Base-by-base conservation (phyloP, 169 alveolate genomes). In the Babesia bovis region DNA sequence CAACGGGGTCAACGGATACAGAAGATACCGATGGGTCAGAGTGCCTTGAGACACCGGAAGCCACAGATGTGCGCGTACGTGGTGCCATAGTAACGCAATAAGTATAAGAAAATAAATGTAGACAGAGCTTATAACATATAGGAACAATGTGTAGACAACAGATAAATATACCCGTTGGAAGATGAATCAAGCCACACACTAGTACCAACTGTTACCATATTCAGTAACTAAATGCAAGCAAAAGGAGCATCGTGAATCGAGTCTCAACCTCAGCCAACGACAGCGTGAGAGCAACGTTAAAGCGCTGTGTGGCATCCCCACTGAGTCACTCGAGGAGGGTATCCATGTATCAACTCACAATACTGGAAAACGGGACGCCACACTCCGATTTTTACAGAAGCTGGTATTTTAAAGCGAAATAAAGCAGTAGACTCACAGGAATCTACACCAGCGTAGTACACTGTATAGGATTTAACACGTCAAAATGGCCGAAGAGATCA, bases 401-500 rank as follows among this genome's bases (percentile, higher is more conserved):
- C 57, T 15, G 56, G 35, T 35, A 60, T n/a, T n/a, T n/a, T 19
- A 15, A 17, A 7, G n/a, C 63, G 41, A 7, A n/a, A n/a, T n/a
- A n/a, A n/a, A n/a, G n/a, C n/a, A n/a, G n/a, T n/a, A n/a, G n/a
- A n/a, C n/a, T 12, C 13, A 12, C n/a, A 30, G 36, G n/a, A 30
- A 12, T 19, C 59, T 50, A 19, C 10, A 50, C 28, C 23, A 12
- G 12, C n/a, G 33, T 17, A 21, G 19, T 17, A n/a, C n/a, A n/a
- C n/a, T n/a, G n/a, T n/a, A n/a, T n/a, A n/a, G n/a, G n/a, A n/a
- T n/a, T 76, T 32, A 55, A 15, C 77, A 9, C 17, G 23, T 19
- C n/a, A 55, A 45, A 53, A 76, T 76, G 85, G 36, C 85, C 19
- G 85, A 76, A 40, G 85, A 76, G 49, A 67, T 35, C 44, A 72